Evolutionary conservation across 139 green algal species (phyloP), one percentile per base, ranked within the genome.

Genomic region (Spirogloea muscicola): DNA sequence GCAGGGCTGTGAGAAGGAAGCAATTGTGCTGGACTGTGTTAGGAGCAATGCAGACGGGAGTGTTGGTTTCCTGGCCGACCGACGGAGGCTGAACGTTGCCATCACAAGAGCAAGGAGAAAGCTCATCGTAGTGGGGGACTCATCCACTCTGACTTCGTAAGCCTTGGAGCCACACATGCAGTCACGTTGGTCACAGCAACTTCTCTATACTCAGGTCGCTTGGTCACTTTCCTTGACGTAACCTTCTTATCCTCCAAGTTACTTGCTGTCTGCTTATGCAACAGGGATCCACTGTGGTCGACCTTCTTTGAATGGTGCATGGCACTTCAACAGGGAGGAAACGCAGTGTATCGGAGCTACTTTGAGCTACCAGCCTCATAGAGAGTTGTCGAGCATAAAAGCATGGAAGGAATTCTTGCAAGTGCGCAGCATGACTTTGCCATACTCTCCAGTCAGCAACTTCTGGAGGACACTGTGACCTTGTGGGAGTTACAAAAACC

Each of bases 71-170:
- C 33, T 86, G 31, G 31, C 62, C 6, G 79, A 86, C 29, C 37
- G 57, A 3, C 48, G 81, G 41, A 65, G 81, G 16, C 10, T 85
- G 13, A 86, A 86, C 49, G 81, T 86, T 3, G 81, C 81, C 4
- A 39, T 86, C 16, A 86, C 78, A 13, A 44, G 81, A 9, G 78
- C 81, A 0, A 40, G 67, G 10, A 25, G 13, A 43, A 84, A 84
- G 44, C 72, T 86, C 42, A 55, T 86, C 40, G 38, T 86, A 10
- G 39, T 86, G 3, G 81, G 80, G 40, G 49, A 77, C 58, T 74
- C 61, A 21, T 25, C 74, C 21, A 84, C 77, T 21, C 55, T 84
- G 49, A 39, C 27, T 7, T n/a, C 42, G 66, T 75, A 75, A 36
- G 66, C 39, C 5, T 6, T 18, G 10, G 44, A 16, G 16, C 13